Percentiles rank a stretch among this genome's conserved stretches.
phyloP scores from a whole-genome alignment of 2,329 filamentous ascomycete species.

The Colletotrichum sp. region DNA sequence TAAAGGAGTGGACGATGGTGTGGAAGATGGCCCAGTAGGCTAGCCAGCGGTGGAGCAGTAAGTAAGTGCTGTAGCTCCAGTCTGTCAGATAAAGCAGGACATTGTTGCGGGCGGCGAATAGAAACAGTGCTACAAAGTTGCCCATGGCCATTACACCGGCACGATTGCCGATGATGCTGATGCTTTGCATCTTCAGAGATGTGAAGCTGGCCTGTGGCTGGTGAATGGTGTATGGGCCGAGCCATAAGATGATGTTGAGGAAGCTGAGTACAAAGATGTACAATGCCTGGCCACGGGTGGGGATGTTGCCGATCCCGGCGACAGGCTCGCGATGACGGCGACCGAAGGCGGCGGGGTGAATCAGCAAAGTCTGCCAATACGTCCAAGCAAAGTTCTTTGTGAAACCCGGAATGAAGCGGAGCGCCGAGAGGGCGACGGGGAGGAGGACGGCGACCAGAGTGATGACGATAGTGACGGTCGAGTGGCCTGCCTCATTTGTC shows the following conservation, averaged over 20 bases:
- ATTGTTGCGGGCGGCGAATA: constrained; percentile 8
- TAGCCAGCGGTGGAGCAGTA: constrained; percentile 17
- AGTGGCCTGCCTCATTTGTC: constrained; percentile 40
- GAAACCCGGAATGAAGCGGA: constrained; percentile 38
- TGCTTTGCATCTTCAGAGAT: constrained; percentile 27
- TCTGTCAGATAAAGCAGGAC: neutral
- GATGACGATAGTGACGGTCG: constrained; percentile 25
- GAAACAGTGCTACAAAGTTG: constrained; percentile 3
- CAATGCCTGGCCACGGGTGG: constrained; percentile 38
- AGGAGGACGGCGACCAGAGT: constrained; percentile 33
- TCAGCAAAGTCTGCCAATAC: constrained; percentile 23
- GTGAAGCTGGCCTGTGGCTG: constrained; percentile 32
- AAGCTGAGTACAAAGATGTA: constrained; percentile 37
- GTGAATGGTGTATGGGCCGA: constrained; percentile 32
- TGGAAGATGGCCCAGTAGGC: constrained; percentile 9
- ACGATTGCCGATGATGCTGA: constrained; percentile 32
- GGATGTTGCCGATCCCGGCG: constrained; percentile 31
- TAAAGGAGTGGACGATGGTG: constrained; percentile 2
- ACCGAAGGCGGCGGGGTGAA: constrained; percentile 36
- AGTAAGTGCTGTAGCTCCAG: constrained; percentile 9
- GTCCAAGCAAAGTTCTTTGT: neutral
- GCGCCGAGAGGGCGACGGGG: constrained; percentile 34
- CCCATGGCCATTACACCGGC: constrained; percentile 11
- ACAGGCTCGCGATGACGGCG: constrained; percentile 35
- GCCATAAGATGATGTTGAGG: constrained; percentile 37